Conservation (phyloP, 768 basidiomycete genomes). For the Terana coerulea region DNA sequence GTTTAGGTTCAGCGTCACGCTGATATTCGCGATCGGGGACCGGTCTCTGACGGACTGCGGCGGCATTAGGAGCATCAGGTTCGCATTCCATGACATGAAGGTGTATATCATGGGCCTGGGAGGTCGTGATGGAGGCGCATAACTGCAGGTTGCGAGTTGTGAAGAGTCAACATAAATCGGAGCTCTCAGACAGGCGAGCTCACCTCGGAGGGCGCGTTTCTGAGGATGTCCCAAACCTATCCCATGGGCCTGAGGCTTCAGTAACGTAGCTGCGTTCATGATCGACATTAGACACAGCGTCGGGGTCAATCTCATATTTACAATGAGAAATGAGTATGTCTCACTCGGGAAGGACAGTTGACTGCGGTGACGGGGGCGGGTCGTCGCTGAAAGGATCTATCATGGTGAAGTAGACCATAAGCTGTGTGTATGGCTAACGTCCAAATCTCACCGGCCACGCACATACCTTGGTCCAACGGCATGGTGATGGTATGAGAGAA, state of each 20-base stretch:
- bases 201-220: constrained; percentile 3
- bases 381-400: constrained; percentile 9
- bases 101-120: constrained; percentile 35
- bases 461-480: no score
- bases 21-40: constrained; percentile 38
- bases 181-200: neutral
- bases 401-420: neutral
- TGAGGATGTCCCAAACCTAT: no score
- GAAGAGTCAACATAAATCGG: neutral
- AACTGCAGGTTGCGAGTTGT: neutral
- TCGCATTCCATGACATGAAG: constrained; percentile 33
- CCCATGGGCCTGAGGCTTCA: no score
- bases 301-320: no score
- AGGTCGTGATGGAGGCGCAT: constrained; percentile 16
- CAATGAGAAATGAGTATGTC: no score
- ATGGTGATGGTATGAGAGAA: no score
- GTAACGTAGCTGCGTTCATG: no score
- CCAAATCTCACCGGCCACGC: no score
- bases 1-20: constrained; percentile 40
- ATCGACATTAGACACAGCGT: no score
- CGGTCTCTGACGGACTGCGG: constrained; percentile 24
- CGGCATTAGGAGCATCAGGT: constrained; percentile 36
- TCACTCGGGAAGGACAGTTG: constrained; percentile 8
- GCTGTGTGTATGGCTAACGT: neutral
- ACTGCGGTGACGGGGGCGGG: constrained; percentile 1